Conservation (phyloP, 352 stramenopile species). For the Pythium volutum region DNA sequence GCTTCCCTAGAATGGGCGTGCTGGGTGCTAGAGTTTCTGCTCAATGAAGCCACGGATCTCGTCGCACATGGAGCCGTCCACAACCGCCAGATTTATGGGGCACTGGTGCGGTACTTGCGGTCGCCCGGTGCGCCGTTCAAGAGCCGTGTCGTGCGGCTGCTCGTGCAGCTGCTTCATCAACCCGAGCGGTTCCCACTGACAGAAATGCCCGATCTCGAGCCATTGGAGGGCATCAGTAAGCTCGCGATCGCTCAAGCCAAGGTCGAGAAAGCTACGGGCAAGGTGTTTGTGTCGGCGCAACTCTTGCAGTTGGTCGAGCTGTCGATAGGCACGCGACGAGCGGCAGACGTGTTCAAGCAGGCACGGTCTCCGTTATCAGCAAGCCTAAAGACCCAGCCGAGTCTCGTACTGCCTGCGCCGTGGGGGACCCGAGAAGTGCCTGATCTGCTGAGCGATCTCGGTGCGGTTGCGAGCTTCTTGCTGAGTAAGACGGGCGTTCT, state of each 20-base stretch:
- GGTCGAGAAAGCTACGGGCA: constrained; percentile 50
- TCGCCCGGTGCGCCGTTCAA: constrained; percentile 82
- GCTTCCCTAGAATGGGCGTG: constrained; percentile 85
- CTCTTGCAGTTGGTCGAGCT: constrained; percentile 80
- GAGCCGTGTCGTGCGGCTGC: constrained; percentile 61
- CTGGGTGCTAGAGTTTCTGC: constrained; percentile 77
- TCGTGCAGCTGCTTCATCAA: constrained; percentile 72
- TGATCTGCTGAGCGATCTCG: constrained; percentile 54
- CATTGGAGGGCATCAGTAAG: constrained; percentile 57
- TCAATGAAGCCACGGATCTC: constrained; percentile 71
- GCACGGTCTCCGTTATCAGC: not conserved
- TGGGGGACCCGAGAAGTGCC: constrained; percentile 39
- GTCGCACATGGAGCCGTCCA: constrained; percentile 68
- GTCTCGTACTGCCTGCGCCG: constrained; percentile 38
- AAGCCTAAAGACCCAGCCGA: constrained; percentile 2
- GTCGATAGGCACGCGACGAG: constrained; percentile 44
- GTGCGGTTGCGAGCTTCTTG: constrained; percentile 54
- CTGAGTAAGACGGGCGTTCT: constrained; percentile 44
- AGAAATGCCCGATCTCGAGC: constrained; percentile 58
- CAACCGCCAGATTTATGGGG: constrained; percentile 77
- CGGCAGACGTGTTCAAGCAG: constrained; percentile 21
- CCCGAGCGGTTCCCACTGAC: constrained; percentile 53
- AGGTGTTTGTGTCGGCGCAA: constrained; percentile 70
- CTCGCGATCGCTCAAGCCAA: constrained; percentile 60
- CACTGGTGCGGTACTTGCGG: constrained; percentile 76